Evolutionary conservation across 2,329 filamentous ascomycete species (phyloP), one percentile per base, ranked within the genome.

Genomic region (Byssothecium circinans): DNA sequence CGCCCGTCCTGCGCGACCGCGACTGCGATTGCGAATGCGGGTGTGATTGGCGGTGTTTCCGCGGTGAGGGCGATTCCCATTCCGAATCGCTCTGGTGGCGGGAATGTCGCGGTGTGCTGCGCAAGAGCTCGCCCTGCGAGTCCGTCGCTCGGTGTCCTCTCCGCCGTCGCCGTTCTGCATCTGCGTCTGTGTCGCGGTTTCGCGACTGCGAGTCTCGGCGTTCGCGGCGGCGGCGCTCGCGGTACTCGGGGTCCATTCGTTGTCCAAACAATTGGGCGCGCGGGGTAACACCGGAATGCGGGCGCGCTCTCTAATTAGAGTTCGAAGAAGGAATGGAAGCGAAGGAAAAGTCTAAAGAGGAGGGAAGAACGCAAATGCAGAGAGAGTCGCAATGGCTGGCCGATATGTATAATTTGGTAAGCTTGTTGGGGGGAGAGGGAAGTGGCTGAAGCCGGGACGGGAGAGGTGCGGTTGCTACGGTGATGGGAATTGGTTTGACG

Each of bases 81-180:
- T 68, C 66, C 0, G 65, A 61, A 15, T 69, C 66, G 54, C 62
- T 69, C 17, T 63, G 55, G 12, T 60, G 57, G 18, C 57, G 50
- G 11, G 57, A 51, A 0, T 54, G 50, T 2, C 60, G 56, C 7
- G 36, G 36, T 5, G 36, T 39, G 22, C 20, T 39, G 20, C 20
- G 19, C 8, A 73, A 58, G 6, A 70, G 43, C 33, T 68, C 65
- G 49, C 70, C 70, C 23, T 62, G 59, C n/a, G 68, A 72, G 44
- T 74, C 71, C 10, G 70, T 73, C 3, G 70, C 69, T 22, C 69
- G 62, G 45, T 74, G 71, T 7, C 68, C 68, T 23, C 59, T 58
- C 29, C 69, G 52, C 2, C 63, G 56, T 4, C 68, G 54, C 6
- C 61, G 60, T 29, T 68, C 65, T 22, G 55, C 47, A 29, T 64